Conservation (phyloP, 306 rosid species). For the Quercus ilex region DNA sequence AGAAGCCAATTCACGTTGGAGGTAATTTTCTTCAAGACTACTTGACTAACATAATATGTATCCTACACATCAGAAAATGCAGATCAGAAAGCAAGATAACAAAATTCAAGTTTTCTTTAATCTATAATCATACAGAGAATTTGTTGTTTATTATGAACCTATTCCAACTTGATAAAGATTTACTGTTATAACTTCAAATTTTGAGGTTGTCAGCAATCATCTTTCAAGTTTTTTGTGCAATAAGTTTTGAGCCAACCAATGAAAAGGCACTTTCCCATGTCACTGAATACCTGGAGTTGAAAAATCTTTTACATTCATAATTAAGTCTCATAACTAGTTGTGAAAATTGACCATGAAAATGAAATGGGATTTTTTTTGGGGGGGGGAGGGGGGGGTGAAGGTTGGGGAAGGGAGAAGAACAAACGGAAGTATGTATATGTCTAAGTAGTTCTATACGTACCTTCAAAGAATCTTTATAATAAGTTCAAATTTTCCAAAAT, state of each 20-base stretch:
- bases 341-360: not conserved
- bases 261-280: not conserved
- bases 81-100: not conserved
- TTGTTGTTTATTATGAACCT: not conserved
- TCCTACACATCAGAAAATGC: not conserved
- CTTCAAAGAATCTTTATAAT: conserved; percentile 6
- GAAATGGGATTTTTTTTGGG: not conserved
- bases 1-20: not conserved
- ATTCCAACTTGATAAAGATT: not conserved
- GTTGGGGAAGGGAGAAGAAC: not conserved
- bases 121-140: not conserved
- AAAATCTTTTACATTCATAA: not conserved
- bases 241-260: not conserved
- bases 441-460: conserved; percentile 1
- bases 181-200: not conserved
- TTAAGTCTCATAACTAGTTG: not conserved
- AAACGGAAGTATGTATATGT: not conserved
- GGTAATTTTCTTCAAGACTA: not conserved
- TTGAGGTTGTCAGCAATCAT: not conserved
- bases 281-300: not conserved
- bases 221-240: not conserved
- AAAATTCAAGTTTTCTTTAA: not conserved
- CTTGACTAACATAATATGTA: not conserved
- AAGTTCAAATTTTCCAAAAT: conserved; percentile 6
- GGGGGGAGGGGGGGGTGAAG: not conserved